Evolutionary conservation across 2,329 filamentous ascomycete species (phyloP).

Genomic region (Xylariaceae sp.): DNA sequence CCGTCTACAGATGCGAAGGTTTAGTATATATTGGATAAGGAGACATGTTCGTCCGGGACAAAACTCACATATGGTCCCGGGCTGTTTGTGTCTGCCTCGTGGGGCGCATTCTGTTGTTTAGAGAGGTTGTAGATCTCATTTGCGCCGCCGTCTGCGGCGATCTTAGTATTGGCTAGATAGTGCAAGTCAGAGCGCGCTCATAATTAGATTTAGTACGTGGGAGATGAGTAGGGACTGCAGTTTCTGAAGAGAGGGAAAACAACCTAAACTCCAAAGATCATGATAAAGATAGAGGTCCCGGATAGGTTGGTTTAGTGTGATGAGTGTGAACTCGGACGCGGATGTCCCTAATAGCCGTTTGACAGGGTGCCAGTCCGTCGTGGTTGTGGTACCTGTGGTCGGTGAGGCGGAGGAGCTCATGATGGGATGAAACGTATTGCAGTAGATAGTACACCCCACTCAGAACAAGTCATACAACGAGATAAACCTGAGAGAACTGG

Average conservation of each 20-base stretch:
- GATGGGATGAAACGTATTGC: background rate
- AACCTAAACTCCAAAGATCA: conserved; percentile 28
- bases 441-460: too few species aligned
- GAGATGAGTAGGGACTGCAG: too few species aligned
- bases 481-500: too few species aligned
- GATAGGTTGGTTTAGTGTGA: conserved; percentile 59
- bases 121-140: conserved; percentile 59
- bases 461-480: too few species aligned
- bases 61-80: conserved; percentile 9
- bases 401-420: background rate
- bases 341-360: conserved; percentile 23
- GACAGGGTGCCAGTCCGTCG: conserved; percentile 33
- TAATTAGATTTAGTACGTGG: too few species aligned
- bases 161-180: conserved; percentile 52
- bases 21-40: too few species aligned
- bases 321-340: conserved; percentile 39
- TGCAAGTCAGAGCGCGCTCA: too few species aligned
- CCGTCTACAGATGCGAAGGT: conserved; percentile 37
- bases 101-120: conserved; percentile 7
- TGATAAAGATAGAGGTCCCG: conserved; percentile 21
- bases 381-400: conserved; percentile 2
- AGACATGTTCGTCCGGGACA: too few species aligned
- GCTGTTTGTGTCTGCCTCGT: too few species aligned
- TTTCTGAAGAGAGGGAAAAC: background rate
- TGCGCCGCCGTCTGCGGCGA: conserved; percentile 90